These are phyloP conservation scores for Chara braunii DNA, from an alignment of 139 green algal species.

Conservation along the genomic window DNA sequence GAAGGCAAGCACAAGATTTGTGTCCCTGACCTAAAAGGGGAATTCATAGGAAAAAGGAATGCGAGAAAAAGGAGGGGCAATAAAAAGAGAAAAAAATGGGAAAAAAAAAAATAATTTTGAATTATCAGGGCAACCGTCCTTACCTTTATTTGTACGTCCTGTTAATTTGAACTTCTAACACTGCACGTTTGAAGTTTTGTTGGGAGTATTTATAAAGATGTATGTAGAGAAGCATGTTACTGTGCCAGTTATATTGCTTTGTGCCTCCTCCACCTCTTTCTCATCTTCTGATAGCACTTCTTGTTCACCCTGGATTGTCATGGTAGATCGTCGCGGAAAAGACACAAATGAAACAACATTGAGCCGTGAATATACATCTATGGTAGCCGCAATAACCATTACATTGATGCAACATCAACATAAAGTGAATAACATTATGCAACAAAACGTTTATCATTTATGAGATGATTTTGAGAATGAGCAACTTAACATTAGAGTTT, in stretches of 20 bases:
- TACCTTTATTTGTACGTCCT: neutral
- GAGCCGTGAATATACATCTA: too few species aligned
- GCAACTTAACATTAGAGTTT: too few species aligned
- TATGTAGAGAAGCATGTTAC: neutral
- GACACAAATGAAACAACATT: too few species aligned
- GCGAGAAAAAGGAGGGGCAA: neutral
- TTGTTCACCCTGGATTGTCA: neutral
- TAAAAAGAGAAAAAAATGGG: neutral
- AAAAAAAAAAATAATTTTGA: neutral
- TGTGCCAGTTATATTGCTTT: neutral
- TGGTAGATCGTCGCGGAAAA: too few species aligned
- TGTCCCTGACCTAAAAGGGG: too few species aligned
- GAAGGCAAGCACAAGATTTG: too few species aligned
- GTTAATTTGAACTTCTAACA: neutral
- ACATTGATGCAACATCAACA: too few species aligned
- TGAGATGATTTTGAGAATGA: too few species aligned
- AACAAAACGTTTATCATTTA: too few species aligned
- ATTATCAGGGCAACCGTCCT: neutral
- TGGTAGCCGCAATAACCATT: too few species aligned
- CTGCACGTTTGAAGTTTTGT: neutral
- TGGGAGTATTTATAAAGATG: neutral
- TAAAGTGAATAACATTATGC: too few species aligned
- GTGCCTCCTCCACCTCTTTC: neutral
- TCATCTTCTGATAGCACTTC: neutral
- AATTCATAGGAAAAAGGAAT: too few species aligned